Evolutionary conservation across 2,329 filamentous ascomycete species (phyloP).

Genomic region (Purpureocillium lavendulum): DNA sequence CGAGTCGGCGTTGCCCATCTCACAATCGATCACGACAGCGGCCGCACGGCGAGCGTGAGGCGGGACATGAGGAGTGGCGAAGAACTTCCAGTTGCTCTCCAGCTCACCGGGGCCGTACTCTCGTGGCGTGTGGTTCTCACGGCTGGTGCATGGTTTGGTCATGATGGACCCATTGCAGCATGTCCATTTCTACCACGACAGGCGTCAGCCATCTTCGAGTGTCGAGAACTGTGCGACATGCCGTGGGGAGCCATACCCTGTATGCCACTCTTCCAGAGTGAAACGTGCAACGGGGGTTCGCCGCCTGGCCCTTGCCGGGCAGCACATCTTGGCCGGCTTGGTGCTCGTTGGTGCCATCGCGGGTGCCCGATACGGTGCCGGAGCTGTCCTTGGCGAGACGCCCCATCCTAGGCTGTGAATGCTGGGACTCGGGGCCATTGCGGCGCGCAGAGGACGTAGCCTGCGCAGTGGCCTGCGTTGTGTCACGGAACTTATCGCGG

Average conservation of each 20-base stretch:
- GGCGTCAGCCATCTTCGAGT: too few relatives aligned
- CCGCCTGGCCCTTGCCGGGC: background rate
- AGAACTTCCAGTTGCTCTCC: constrained; percentile 16
- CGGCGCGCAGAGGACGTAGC: background rate
- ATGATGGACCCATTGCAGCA: constrained; percentile 17
- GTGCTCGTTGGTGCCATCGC: background rate
- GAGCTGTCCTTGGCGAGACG: too few relatives aligned
- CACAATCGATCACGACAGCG: constrained; percentile 43
- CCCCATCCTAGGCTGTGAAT: too few relatives aligned
- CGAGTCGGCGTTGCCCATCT: constrained; percentile 39
- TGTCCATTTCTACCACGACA: constrained; percentile 16
- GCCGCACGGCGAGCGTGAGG: constrained; percentile 2
- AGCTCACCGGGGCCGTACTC: constrained; percentile 16
- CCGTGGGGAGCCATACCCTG: constrained; percentile 12
- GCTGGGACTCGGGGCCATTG: too few relatives aligned
- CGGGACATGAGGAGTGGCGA: constrained; percentile 10
- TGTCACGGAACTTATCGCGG: background rate
- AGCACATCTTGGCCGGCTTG: background rate
- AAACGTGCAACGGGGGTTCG: constrained; percentile 14
- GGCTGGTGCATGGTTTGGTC: constrained; percentile 15
- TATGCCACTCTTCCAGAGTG: constrained; percentile 19
- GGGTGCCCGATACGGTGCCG: too few relatives aligned
- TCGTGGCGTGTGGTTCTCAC: constrained; percentile 15
- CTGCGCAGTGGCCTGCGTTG: background rate
- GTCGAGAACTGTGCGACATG: too few relatives aligned